Evolutionary conservation across 805 yeast species (phyloP).

Genomic region (Candida corydali): DNA sequence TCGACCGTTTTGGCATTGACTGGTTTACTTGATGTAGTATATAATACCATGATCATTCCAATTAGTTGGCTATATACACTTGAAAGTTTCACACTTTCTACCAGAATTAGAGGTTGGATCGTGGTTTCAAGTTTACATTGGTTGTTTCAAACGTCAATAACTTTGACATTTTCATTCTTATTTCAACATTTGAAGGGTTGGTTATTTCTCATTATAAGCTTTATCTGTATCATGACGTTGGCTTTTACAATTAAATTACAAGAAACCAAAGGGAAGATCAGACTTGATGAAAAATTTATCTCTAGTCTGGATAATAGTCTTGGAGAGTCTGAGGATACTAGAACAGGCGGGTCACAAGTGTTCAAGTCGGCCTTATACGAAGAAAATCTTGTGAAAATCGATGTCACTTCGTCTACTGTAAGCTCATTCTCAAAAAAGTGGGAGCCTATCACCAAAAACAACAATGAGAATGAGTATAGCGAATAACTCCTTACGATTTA

Average conservation of each 20-base stretch:
- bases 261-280: slow-evolving; percentile 33
- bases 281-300: slow-evolving; percentile 2
- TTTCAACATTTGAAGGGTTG: slow-evolving; percentile 34
- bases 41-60: slow-evolving; percentile 43
- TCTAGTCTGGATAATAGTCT: not conserved
- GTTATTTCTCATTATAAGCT: slow-evolving; percentile 36
- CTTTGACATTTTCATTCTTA: slow-evolving; percentile 37
- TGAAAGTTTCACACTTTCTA: slow-evolving; percentile 44
- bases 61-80: slow-evolving; percentile 48
- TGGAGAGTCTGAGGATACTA: not conserved
- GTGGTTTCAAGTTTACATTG: slow-evolving; percentile 45
- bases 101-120: slow-evolving; percentile 45
- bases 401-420: not conserved
- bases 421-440: not conserved
- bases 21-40: slow-evolving; percentile 42
- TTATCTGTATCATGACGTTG: slow-evolving; percentile 26
- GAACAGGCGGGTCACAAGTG: not conserved
- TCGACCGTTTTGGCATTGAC: slow-evolving; percentile 41
- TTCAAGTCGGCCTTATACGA: not conserved
- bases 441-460: not conserved
- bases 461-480: not conserved
- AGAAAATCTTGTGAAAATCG: not conserved
- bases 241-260: slow-evolving; percentile 34
- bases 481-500: too few species aligned
- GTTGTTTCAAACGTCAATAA: slow-evolving; percentile 33